phyloP scores from a whole-genome alignment of 108 stramenopile species.

The Fragilariopsis cylindrus region DNA sequence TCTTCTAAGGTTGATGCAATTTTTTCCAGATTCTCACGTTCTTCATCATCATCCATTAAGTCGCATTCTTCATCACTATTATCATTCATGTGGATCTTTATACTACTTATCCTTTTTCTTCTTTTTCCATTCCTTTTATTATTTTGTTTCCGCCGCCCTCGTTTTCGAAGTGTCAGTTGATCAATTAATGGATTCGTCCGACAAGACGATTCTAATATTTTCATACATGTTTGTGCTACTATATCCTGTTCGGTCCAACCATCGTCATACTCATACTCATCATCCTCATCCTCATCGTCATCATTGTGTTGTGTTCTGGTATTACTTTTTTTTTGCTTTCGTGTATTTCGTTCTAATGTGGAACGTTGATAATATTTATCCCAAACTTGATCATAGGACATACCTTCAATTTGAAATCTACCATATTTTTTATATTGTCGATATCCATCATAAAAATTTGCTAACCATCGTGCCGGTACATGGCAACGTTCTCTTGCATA shows the following conservation, averaged over 20 bases:
- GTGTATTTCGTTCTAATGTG: conserved; percentile 23
- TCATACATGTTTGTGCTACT: conserved; percentile 75
- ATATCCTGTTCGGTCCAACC: conserved; percentile 77
- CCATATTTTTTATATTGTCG: conserved; percentile 81
- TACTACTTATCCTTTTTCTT: neutral
- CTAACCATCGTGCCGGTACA: conserved; percentile 78
- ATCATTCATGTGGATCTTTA: neutral
- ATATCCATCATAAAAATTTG: conserved; percentile 88
- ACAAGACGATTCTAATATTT: conserved; percentile 89
- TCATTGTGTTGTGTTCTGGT: neutral
- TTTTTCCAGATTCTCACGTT: conserved; percentile 23
- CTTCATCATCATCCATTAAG: too few relatives aligned
- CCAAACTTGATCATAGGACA: conserved; percentile 95
- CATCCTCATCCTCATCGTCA: conserved; percentile 45
- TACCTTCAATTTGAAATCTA: conserved; percentile 75
- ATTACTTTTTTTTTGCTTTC: neutral
- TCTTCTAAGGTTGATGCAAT: conserved; percentile 44
- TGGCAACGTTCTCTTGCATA: conserved; percentile 90
- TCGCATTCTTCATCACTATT: too few relatives aligned
- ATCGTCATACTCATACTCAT: conserved; percentile 29
- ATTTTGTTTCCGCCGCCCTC: neutral
- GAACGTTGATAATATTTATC: conserved; percentile 80
- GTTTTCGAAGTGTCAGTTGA: conserved; percentile 43
- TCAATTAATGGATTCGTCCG: conserved; percentile 87
- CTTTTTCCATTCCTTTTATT: neutral